Percentiles rank a stretch among this genome's conserved stretches.
These are phyloP conservation scores for Fusarium tjaetaba DNA, from an alignment of 2,329 filamentous ascomycete genomes.

Conservation along the genomic window DNA sequence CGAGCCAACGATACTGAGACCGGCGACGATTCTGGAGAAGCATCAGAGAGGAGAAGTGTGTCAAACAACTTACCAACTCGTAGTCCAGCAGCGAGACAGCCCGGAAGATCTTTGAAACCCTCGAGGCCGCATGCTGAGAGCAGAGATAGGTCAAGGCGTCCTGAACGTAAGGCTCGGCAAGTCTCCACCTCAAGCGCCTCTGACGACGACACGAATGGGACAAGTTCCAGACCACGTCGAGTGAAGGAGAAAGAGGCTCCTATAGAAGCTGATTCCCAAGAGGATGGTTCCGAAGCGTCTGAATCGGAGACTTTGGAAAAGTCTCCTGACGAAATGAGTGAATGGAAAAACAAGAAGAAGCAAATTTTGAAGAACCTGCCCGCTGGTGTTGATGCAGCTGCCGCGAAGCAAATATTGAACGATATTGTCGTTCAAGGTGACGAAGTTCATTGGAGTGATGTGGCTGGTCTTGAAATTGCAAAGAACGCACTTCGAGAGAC, in stretches of 20 bases:
- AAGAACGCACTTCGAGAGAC: slow-evolving; percentile 94
- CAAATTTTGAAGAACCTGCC: slow-evolving; percentile 81
- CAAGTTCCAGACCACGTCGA: slow-evolving; percentile 39
- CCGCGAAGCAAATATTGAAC: slow-evolving; percentile 92
- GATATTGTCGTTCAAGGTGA: slow-evolving; percentile 96
- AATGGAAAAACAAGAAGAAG: slow-evolving; percentile 71
- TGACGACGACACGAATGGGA: slow-evolving; percentile 37
- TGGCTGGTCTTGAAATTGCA: slow-evolving; percentile 88
- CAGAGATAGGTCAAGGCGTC: slow-evolving; percentile 33
- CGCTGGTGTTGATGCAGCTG: slow-evolving; percentile 80
- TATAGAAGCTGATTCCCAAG: slow-evolving; percentile 57
- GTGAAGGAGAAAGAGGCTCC: slow-evolving; percentile 47
- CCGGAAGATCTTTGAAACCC: slow-evolving; percentile 16
- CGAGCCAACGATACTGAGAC: slow-evolving; percentile 17
- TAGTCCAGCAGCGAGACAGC: slow-evolving; percentile 28
- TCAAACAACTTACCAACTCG: slow-evolving; percentile 29
- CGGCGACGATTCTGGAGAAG: slow-evolving; percentile 37
- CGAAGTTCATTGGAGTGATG: slow-evolving; percentile 93
- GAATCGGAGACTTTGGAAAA: slow-evolving; percentile 49
- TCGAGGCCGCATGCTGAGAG: slow-evolving; percentile 24
- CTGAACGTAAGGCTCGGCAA: slow-evolving; percentile 31
- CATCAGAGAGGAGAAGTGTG: slow-evolving; percentile 27
- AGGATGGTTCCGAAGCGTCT: slow-evolving; percentile 57
- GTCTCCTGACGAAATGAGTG: slow-evolving; percentile 53
- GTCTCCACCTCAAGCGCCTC: slow-evolving; percentile 42